These are phyloP conservation scores for Puya raimondii DNA, from an alignment of 176 grass and related monocot species.

Conservation along the genomic window DNA sequence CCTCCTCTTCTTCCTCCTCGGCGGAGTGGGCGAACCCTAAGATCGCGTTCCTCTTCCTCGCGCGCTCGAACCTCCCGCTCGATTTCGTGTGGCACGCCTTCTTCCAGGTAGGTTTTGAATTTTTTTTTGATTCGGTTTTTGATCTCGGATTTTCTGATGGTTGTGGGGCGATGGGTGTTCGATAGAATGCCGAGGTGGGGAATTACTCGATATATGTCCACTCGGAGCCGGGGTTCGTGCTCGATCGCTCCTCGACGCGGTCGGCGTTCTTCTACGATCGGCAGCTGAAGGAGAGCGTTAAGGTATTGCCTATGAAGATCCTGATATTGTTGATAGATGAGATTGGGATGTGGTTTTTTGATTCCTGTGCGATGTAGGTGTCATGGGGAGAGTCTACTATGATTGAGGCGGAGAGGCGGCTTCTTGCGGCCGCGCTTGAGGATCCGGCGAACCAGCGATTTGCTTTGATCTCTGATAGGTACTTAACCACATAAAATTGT, in stretches of 20 bases:
- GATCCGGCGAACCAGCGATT: constrained; percentile 76
- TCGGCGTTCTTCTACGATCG: constrained; percentile 70
- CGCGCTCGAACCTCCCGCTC: constrained; percentile 62
- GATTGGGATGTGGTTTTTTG: constrained; percentile 12
- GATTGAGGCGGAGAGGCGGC: constrained; percentile 74
- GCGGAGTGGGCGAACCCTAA: constrained; percentile 26
- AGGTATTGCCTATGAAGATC: constrained; percentile 32
- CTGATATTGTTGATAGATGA: neutral
- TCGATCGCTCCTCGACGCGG: constrained; percentile 65
- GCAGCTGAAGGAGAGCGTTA: constrained; percentile 54
- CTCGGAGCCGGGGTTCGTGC: constrained; percentile 67
- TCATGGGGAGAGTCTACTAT: constrained; percentile 81
- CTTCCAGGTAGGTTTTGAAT: constrained; percentile 39
- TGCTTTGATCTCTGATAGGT: constrained; percentile 91
- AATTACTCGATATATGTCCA: constrained; percentile 93
- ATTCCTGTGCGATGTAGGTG: constrained; percentile 43
- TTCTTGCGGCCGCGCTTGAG: constrained; percentile 62
- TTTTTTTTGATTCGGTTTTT: neutral
- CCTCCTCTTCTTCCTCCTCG: constrained; percentile 25
- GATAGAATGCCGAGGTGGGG: constrained; percentile 63
- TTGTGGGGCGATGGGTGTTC: constrained; percentile 6
- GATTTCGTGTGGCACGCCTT: constrained; percentile 97
- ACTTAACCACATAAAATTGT: neutral
- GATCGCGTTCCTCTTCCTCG: constrained; percentile 92
- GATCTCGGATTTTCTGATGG: neutral